Evolutionary conservation across 352 stramenopile genomes (phyloP), one percentile per base, ranked within the genome.

Genomic region (Globisporangium lucens): DNA sequence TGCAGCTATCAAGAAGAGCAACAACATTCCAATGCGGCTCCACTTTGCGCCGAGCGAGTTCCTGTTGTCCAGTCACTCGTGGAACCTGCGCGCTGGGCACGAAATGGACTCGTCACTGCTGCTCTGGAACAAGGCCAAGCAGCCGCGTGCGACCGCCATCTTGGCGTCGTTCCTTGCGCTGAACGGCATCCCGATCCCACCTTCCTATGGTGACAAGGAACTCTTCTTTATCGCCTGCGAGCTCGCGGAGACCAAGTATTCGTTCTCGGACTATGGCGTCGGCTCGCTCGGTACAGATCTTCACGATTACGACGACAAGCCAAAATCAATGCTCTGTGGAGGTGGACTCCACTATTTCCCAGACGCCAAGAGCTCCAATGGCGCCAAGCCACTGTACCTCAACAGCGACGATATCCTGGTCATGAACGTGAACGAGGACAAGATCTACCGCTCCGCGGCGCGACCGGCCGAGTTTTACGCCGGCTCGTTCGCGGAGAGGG

Each of bases 41-140:
- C 61, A 61, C 3, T 85, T 81, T 51, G 72, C 76, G 30, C 83
- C 85, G 1, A 93, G 85, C 52, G 76, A 89, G 9, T 78, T 79
- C 9, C 47, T 93, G 13, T 62, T 81, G 27, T 70, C 61, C 13
- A 91, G 78, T 29, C 80, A 92, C 61, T 75, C 79, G 61, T 94
- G 83, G 81, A 90, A 89, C 47, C 66, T 84, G 13, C 83, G 78
- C 3, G 61, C 82, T 4, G 83, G 85, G 52, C 83, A 92, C 60
- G 75, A 91, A 33, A 84, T 88, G 67, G 85, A 94, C 72, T 92
- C 85, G 63, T 92, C 83, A 9, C 64, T 90, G n/a, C 65, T 94
- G 58, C 65, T 94, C 10, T 94, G 83, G 85, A 83, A 72, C 70
- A 94, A 94, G 70, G 61, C 69, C 24, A 74, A 72, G 49, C 83